These are phyloP conservation scores for Macrophomina pseudophaseolina DNA, from an alignment of 2,329 filamentous ascomycete species.

Conservation along the genomic window DNA sequence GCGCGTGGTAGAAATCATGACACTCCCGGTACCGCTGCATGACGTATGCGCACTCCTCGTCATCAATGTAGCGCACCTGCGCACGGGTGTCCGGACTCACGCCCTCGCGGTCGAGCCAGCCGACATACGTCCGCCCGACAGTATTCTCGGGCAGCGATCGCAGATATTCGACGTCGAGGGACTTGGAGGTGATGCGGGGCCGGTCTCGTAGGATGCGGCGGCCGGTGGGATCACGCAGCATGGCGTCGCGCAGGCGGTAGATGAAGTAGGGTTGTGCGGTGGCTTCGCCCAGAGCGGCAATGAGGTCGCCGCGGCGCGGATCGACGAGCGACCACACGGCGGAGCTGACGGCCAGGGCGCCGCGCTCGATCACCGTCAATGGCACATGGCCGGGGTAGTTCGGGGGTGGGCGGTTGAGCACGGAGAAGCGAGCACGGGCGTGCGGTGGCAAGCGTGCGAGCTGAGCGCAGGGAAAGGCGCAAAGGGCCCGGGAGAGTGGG, in stretches of 20 bases:
- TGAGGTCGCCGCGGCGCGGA: slow-evolving; percentile 86
- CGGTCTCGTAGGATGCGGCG: slow-evolving; percentile 89
- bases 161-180: slow-evolving; percentile 70
- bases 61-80: slow-evolving; percentile 85
- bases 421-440: slow-evolving; percentile 64
- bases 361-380: slow-evolving; percentile 76
- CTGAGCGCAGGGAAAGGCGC: slow-evolving; percentile 5
- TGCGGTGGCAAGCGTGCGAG: slow-evolving; percentile 5
- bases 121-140: slow-evolving; percentile 81
- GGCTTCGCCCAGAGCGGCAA: slow-evolving; percentile 91
- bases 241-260: slow-evolving; percentile 84
- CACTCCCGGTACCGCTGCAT: slow-evolving; percentile 98
- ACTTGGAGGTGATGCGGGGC: slow-evolving; percentile 81
- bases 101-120: slow-evolving; percentile 92
- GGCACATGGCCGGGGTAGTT: slow-evolving; percentile 94
- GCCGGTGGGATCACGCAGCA: slow-evolving; percentile 83
- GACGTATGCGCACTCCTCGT: slow-evolving; percentile 95
- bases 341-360: slow-evolving; percentile 69
- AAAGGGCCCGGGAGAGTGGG: slow-evolving; percentile 3
- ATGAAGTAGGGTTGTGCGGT: slow-evolving; percentile 96
- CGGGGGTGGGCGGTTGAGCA: slow-evolving; percentile 80
- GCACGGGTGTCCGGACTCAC: slow-evolving; percentile 90
- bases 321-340: slow-evolving; percentile 68
- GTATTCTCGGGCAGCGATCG: slow-evolving; percentile 73
- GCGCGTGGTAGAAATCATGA: slow-evolving; percentile 96